Evolutionary conservation across 495 filamentous ascomycete species (phyloP), one percentile per base, ranked within the genome.

Genomic region (Xylaria bambusicola): DNA sequence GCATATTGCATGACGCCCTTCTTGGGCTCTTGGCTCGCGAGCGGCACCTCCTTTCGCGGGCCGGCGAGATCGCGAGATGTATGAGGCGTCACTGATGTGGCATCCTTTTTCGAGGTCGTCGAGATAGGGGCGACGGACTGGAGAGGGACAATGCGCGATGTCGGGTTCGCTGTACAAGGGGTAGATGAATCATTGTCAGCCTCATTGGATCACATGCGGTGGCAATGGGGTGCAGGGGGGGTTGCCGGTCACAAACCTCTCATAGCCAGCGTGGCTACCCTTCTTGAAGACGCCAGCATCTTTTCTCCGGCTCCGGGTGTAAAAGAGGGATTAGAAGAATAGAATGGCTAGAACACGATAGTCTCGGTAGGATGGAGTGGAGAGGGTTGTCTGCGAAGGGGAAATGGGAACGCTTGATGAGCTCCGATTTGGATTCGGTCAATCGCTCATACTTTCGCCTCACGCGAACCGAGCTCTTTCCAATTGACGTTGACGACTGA

Each of bases 1-100:
- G 92, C 93, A 81, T 95, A 98, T 89, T 98, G 93, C 81, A 97
- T 86, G 42, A 85, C 89, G 69, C 93, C 92, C 81, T 97, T 92
- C 76, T 91, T 96, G 62, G 86, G 88, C 77, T 95, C 91, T 81
- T 98, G 91, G 67, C 89, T 94, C 40, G 91, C 84, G 59, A 98
- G 79, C 63, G 86, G 90, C 27, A 98, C 92, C 78, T 97, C 91
- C 68, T 80, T 78, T 40, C 78, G 73, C 58, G 69, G 63, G 58
- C 73, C 75, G 62, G 71, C 74, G 52, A 77, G 53, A 40, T 71
- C 66, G 53, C 74, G 73, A 54, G 75, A 66, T 61, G 69, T 60
- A 61, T 77, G 77, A 21, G 73, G 74, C 31, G 76, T 69, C 59
- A 77, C 70, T 65, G 75, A 68, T 23, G 78, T 73, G 64, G 86